Conservation (phyloP, 2,329 filamentous ascomycete genomes). For the Pseudogymnoascus pannorum region DNA sequence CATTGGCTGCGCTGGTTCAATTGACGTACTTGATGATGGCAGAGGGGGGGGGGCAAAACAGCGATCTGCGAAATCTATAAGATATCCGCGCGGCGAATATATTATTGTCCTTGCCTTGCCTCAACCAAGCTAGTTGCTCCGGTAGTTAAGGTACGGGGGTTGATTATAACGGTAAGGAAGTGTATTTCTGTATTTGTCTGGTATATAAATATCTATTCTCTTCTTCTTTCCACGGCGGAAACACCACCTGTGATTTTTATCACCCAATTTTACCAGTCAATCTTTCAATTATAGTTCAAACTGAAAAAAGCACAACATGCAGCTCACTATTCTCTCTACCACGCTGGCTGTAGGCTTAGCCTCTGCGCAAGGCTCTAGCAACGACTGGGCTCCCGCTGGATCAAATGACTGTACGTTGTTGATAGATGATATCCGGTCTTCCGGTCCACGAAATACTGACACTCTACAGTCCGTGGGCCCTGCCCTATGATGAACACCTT, state of each 20-base stretch:
- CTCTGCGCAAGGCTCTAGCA: not conserved
- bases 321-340: not conserved
- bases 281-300: not conserved
- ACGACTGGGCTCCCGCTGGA: constrained; percentile 11
- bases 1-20: not conserved
- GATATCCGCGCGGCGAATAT: not conserved
- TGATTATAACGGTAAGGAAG: not conserved
- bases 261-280: no score
- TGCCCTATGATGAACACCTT: constrained; percentile 40
- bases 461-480: constrained; percentile 24
- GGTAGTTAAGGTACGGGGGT: not conserved
- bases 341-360: not conserved
- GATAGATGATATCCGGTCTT: not conserved
- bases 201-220: not conserved
- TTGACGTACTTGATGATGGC: not conserved
- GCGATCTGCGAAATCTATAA: not conserved
- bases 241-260: not conserved
- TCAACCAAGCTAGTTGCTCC: not conserved
- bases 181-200: not conserved
- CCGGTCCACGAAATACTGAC: constrained; percentile 1
- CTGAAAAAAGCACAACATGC: not conserved
- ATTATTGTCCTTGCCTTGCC: not conserved
- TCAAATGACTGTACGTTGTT: constrained; percentile 12
- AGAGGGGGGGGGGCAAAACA: not conserved
- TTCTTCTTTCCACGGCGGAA: not conserved